These are phyloP conservation scores for Rhodotorula kratochvilovae DNA, from an alignment of 768 basidiomycete genomes.

Conservation along the genomic window DNA sequence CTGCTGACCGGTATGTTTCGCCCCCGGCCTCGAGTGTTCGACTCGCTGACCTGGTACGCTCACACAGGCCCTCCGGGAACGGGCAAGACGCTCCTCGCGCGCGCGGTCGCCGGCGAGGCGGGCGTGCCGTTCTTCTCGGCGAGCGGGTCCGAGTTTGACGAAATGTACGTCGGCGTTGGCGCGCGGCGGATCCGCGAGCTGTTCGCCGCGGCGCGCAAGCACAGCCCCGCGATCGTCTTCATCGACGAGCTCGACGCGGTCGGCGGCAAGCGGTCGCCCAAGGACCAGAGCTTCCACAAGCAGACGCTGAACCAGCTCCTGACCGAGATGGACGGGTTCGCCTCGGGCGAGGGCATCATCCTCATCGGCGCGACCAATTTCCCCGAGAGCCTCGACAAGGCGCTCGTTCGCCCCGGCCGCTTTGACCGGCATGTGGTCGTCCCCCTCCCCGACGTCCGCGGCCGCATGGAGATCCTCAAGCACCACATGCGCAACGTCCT, in stretches of 20 bases:
- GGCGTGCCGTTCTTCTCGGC: slow-evolving; percentile 97
- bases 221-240: slow-evolving; percentile 94
- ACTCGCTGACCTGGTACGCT: too few relatives aligned
- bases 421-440: slow-evolving; percentile 92
- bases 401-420: slow-evolving; percentile 89
- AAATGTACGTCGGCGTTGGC: slow-evolving; percentile 72
- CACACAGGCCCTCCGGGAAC: slow-evolving; percentile 90
- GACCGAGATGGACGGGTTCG: slow-evolving; percentile 96
- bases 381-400: slow-evolving; percentile 88
- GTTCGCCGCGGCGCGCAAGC: slow-evolving; percentile 87
- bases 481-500: slow-evolving; percentile 84
- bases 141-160: slow-evolving; percentile 93
- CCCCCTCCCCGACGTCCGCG: slow-evolving; percentile 89
- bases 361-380: slow-evolving; percentile 93
- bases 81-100: slow-evolving; percentile 95
- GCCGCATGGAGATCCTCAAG: slow-evolving; percentile 79
- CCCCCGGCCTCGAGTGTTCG: background rate
- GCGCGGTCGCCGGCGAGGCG: slow-evolving; percentile 95
- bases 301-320: slow-evolving; percentile 84
- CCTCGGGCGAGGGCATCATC: slow-evolving; percentile 82
- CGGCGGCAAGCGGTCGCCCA: slow-evolving; percentile 59
- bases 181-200: slow-evolving; percentile 93
- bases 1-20: slow-evolving; percentile 54
- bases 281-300: slow-evolving; percentile 56
- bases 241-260: slow-evolving; percentile 59